phyloP scores from a whole-genome alignment of 805 yeast genomes.

The Candida hispaniensis region DNA sequence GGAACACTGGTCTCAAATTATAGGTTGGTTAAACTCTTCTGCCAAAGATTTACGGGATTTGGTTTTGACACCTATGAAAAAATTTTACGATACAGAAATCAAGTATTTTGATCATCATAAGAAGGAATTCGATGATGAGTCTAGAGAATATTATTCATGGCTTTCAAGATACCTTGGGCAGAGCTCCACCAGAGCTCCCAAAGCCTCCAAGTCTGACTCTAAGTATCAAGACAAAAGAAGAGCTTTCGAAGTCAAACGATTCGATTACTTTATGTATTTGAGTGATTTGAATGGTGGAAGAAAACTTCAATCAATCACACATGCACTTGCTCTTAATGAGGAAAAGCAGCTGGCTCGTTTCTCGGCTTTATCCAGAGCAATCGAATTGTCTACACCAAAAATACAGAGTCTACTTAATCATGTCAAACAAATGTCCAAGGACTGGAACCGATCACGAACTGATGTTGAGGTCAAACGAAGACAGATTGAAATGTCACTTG shows the following conservation, averaged over 20 bases:
- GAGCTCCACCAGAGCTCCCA: constrained; percentile 27
- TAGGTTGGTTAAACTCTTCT: constrained; percentile 15
- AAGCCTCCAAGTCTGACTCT: constrained; percentile 29
- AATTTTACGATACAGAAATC: constrained; percentile 34
- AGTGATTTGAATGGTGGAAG: constrained; percentile 35
- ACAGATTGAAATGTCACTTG: constrained; percentile 28
- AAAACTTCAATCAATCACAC: constrained; percentile 32
- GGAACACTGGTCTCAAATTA: constrained; percentile 22
- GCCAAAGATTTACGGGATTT: constrained; percentile 26
- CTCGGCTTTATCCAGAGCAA: constrained; percentile 23
- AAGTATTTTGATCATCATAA: constrained; percentile 33
- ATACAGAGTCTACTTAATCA: constrained; percentile 29
- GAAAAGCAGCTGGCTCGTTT: constrained; percentile 27
- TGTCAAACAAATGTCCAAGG: constrained; percentile 29
- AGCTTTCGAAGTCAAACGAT: constrained; percentile 33
- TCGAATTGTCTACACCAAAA: constrained; percentile 25
- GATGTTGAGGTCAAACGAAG: constrained; percentile 32
- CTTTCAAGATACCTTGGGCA: constrained; percentile 33
- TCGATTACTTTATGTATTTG: constrained; percentile 34
- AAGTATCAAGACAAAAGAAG: constrained; percentile 34
- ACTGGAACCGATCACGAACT: constrained; percentile 32
- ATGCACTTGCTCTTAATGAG: constrained; percentile 30
- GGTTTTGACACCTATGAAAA: constrained; percentile 32
- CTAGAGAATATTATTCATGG: constrained; percentile 36
- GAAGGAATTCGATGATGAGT: constrained; percentile 37